phyloP scores from a whole-genome alignment of 2,329 filamentous ascomycete species.

The Aspergillus felis region DNA sequence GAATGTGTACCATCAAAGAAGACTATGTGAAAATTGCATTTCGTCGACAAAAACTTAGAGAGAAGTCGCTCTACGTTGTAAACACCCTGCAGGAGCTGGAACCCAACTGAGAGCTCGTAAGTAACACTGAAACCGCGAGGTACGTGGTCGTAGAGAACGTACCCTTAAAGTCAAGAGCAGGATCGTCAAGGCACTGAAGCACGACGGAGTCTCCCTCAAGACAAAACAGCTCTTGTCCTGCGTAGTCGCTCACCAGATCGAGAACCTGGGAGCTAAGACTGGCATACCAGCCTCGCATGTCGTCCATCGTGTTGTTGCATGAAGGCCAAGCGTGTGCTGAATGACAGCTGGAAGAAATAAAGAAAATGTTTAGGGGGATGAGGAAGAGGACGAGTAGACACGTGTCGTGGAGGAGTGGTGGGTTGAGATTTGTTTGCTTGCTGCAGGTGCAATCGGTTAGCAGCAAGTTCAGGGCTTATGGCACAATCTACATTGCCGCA shows the following conservation, averaged over 20 bases:
- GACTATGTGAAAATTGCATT: constrained; percentile 8
- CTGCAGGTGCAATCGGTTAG: neutral
- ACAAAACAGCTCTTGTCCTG: constrained; percentile 10
- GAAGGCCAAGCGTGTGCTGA: neutral
- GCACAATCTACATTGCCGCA: neutral
- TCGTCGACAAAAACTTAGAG: constrained; percentile 3
- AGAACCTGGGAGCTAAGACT: constrained; percentile 5
- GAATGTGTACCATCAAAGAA: constrained; percentile 8
- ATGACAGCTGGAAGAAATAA: neutral
- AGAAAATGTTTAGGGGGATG: neutral
- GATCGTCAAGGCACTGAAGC: constrained; percentile 8
- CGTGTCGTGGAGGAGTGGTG: neutral
- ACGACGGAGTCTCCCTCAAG: constrained; percentile 12
- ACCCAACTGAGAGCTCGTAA: neutral
- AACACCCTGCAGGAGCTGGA: constrained; percentile 7
- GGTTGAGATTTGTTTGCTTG: neutral
- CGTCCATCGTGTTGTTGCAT: neutral
- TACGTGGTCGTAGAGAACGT: neutral
- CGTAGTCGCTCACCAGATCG: constrained; percentile 10
- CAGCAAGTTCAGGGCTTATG: neutral
- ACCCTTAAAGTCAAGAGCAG: constrained; percentile 6
- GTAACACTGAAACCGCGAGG: neutral
- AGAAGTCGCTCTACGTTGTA: constrained; percentile 10
- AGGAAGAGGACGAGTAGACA: neutral
- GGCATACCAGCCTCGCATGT: constrained; percentile 3